Percentiles rank a stretch among this genome's conserved stretches.
Conservation (phyloP, 139 green algal species). For the Volvox africanus region DNA sequence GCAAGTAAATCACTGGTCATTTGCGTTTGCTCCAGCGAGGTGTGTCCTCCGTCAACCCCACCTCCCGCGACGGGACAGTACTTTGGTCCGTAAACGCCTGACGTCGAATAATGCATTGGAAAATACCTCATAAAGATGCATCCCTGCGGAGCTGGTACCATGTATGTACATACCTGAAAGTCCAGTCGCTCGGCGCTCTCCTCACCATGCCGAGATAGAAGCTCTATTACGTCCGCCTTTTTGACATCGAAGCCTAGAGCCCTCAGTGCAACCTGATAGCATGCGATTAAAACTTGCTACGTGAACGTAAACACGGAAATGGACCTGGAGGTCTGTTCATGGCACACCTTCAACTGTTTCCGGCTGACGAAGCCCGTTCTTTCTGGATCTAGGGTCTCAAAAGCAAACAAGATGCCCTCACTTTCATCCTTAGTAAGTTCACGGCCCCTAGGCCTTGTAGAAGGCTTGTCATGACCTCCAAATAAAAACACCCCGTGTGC, state of each 20-base stretch:
- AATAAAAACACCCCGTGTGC: background rate
- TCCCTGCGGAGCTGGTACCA: too few species aligned
- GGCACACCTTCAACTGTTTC: slow-evolving; percentile 62
- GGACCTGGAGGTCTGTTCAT: background rate
- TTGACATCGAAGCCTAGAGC: slow-evolving; percentile 67
- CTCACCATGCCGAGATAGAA: slow-evolving; percentile 56
- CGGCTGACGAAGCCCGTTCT: slow-evolving; percentile 52
- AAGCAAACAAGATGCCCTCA: slow-evolving; percentile 58
- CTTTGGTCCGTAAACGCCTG: too few species aligned
- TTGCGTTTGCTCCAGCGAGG: too few species aligned
- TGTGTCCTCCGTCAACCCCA: too few species aligned
- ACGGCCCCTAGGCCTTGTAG: slow-evolving; percentile 7
- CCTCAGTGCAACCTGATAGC: slow-evolving; percentile 55
- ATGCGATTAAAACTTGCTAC: background rate
- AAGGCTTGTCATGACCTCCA: background rate
- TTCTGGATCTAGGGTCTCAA: slow-evolving; percentile 60
- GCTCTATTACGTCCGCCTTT: slow-evolving; percentile 61
- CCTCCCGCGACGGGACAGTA: too few species aligned
- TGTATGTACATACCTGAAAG: slow-evolving; percentile 32
- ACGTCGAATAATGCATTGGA: too few species aligned
- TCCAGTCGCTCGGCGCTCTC: slow-evolving; percentile 51
- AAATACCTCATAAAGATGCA: too few species aligned
- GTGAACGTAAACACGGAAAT: background rate
- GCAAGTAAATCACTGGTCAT: too few species aligned
- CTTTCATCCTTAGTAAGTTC: slow-evolving; percentile 53